Evolutionary conservation across 1,284 basidiomycete genomes (phyloP), one percentile per base, ranked within the genome.

Genomic region (Hypsizygus ulmarius): DNA sequence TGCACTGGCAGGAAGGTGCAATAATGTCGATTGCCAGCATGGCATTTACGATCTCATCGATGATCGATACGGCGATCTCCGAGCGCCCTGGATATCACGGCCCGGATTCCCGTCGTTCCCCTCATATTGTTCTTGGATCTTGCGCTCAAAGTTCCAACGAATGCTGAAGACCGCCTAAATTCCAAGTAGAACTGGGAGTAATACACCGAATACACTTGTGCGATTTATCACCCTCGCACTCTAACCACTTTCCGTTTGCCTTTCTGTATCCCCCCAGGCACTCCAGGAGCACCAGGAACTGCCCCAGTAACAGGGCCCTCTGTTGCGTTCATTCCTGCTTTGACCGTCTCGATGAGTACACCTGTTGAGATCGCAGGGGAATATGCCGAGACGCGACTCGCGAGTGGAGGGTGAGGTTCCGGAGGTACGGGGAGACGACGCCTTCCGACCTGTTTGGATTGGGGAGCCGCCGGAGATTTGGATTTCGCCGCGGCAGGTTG

Each of bases 171-270:
- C 21, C 21, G 21, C 3, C 34, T 36, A 29, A 25, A 40, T 45
- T 43, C 27, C 45, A 43, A 18, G 34, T 41, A 39, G 21, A 25
- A 39, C 32, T 39, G 45, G 14, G 38, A 16, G 39, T 27, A 10
- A 28, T 39, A 40, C 28, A 25, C 16, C 28, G 29, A 19, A 18
- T 47, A 43, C 12, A 28, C 16, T 30, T 15, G n/a, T 9, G n/a
- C 33, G 3, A 39, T 12, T 30, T 37, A 41, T 67, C 54, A 81
- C 47, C 78, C 81, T 57, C 86, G 75, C n/a, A 90, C 84, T 54
- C 87, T 70, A n/a, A 90, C 75, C 7, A 90, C 84, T 64, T 85
- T 89, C 68, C 84, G 72, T 64, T 88, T 90, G 18, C 87, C 87
- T 60, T 90, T 90, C 56, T 81, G 77, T 42, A 64, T 69, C 5